phyloP scores from a whole-genome alignment of 495 filamentous ascomycete genomes.

The Oidiodendron maius region DNA sequence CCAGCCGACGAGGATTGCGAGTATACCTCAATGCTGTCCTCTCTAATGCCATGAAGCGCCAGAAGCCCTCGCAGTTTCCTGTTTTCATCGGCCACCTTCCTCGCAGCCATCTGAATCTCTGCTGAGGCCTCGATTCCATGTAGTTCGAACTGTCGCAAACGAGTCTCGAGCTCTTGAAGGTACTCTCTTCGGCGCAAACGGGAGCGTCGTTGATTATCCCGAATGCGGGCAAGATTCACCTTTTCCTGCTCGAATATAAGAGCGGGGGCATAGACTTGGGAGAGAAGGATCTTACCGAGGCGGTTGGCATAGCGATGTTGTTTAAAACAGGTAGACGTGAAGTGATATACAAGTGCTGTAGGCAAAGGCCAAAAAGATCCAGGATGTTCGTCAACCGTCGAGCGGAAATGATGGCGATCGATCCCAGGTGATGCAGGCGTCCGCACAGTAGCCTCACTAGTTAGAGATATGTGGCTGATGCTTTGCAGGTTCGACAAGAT shows the following conservation, averaged over 20 bases:
- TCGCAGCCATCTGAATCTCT: constrained; percentile 59
- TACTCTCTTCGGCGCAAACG: constrained; percentile 74
- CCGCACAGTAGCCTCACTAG: no score
- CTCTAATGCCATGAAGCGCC: constrained; percentile 33
- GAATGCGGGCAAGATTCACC: constrained; percentile 46
- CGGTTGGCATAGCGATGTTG: not conserved
- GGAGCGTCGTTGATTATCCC: constrained; percentile 77
- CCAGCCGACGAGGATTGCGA: constrained; percentile 9
- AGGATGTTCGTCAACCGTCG: no score
- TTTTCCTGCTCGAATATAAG: constrained; percentile 20
- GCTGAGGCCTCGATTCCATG: constrained; percentile 49
- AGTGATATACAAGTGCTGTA: no score
- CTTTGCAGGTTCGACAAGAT: no score
- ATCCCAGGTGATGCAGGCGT: no score
- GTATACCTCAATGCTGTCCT: constrained; percentile 33
- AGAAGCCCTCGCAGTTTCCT: constrained; percentile 45
- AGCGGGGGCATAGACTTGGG: not conserved
- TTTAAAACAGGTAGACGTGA: no score
- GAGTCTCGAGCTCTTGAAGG: constrained; percentile 61
- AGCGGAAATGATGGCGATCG: no score
- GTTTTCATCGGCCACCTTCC: constrained; percentile 60
- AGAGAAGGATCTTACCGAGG: not conserved
- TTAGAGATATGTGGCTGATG: no score
- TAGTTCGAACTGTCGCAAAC: constrained; percentile 52
- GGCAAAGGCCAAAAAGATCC: no score